Base-by-base conservation (phyloP, 768 basidiomycete genomes). In the Suillus decipiens region DNA sequence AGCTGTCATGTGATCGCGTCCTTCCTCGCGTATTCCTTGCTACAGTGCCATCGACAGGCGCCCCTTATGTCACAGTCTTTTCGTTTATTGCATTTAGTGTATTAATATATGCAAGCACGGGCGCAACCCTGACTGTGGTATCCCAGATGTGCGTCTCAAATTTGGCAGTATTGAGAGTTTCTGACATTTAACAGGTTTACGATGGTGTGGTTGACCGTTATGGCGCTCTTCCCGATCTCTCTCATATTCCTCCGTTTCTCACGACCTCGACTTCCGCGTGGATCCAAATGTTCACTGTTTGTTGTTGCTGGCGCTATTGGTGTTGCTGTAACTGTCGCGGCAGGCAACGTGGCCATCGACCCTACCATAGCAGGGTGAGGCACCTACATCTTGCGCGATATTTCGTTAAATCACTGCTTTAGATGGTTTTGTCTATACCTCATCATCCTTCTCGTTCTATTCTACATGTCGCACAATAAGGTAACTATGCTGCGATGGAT, bases 341-440 rank as follows among this genome's bases (percentile, higher is more conserved):
- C 78, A 0, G 89, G 90, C 0, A 90, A 89, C 65, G 74, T 90
- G 51, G 81, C 82, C 3, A 78, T 86, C 39, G 80, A 87, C 67
- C 86, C 84, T 2, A 74, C 75, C 24, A 87, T 84, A 22, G 79
- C 81, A 10, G 84, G 84, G 86, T 87, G 62, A 53, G 80, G 76
- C 36, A 15, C 1, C 1, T 42, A 34, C 28, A 56, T 51, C 19
- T 28, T 19, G 42, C 15, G 41, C 9, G 28, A 57, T 53, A 51
- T 62, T 19, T 37, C 2, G 8, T 31, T 67, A 39, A 70, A 12
- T 36, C 8, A 7, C 17, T 36, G 36, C 1, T n/a, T 19, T 58
- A 88, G 87, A 15, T 89, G 87, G 70, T 89, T 89, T 65, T 77
- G 82, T 0, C 82, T 84, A 1, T 92, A 90, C 69, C 79, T 85